Percentiles rank a stretch among this genome's conserved stretches.
Conservation (phyloP, 306 rosid genomes). For the Vigna reflexopilosa region DNA sequence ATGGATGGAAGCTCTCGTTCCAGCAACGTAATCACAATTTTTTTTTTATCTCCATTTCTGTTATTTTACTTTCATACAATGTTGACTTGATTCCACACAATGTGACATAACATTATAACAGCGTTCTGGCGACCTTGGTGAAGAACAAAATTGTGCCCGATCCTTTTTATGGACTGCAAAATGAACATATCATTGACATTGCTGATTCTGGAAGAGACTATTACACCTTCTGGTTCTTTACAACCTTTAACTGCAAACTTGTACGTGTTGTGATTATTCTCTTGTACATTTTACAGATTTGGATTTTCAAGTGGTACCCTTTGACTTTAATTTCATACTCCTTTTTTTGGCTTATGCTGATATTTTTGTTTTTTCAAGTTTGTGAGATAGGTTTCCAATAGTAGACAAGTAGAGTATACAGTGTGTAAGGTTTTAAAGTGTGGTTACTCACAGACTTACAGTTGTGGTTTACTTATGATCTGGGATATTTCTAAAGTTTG, state of each 20-base stretch:
- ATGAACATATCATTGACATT: conserved; percentile 76
- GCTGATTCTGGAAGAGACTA: conserved; percentile 91
- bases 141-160: conserved; percentile 85
- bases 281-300: neutral
- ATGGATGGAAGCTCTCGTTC: conserved; percentile 86
- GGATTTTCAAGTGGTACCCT: neutral
- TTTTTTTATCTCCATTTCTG: neutral
- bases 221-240: conserved; percentile 96
- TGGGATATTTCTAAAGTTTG: neutral
- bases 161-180: conserved; percentile 85
- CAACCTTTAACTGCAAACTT: conserved; percentile 71
- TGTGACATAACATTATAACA: conserved; percentile 20
- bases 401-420: neutral
- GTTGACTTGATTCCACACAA: conserved; percentile 26
- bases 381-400: conserved; percentile 12
- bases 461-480: neutral
- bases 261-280: conserved; percentile 46
- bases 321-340: neutral
- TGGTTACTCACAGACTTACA: neutral
- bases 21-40: conserved; percentile 80
- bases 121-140: conserved; percentile 86
- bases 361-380: neutral
- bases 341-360: neutral
- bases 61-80: too few species aligned
- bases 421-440: neutral